These are phyloP conservation scores for Aphanomyces euteiches DNA, from an alignment of 352 stramenopile species.

Conservation along the genomic window DNA sequence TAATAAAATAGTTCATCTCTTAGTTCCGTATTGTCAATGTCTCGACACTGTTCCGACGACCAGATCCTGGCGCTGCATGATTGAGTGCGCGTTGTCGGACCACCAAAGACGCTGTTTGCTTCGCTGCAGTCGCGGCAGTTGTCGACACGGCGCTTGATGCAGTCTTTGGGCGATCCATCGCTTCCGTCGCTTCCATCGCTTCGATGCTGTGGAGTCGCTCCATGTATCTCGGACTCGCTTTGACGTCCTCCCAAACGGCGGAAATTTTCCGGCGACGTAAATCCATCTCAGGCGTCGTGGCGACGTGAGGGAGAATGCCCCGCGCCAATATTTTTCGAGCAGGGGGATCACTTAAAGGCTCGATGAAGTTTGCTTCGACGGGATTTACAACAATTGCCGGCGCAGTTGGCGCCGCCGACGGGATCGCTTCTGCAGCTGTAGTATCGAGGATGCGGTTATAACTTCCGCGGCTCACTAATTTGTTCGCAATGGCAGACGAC, in stretches of 20 bases:
- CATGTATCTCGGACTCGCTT: conserved; percentile 6
- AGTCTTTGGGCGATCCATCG: background rate
- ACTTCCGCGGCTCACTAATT: too few relatives aligned
- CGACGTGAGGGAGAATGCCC: conserved; percentile 4
- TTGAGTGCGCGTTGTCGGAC: conserved; percentile 5
- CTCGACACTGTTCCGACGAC: background rate
- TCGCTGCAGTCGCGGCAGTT: background rate
- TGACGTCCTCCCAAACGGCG: background rate
- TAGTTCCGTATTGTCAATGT: background rate
- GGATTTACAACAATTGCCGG: too few relatives aligned
- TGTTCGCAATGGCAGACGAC: too few relatives aligned
- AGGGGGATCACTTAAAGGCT: too few relatives aligned
- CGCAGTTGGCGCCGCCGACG: too few relatives aligned
- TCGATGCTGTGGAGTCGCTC: background rate
- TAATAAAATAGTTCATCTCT: conserved; percentile 9
- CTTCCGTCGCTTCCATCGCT: background rate
- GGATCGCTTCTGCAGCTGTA: too few relatives aligned
- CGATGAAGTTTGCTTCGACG: too few relatives aligned
- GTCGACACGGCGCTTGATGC: background rate
- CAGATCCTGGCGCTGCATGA: background rate
- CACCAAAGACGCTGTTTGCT: background rate
- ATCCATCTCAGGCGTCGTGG: background rate
- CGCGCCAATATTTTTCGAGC: too few relatives aligned
- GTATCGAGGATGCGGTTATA: too few relatives aligned
- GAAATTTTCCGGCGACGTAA: background rate